A percentile compares a stretch with the other conserved stretches of the same genome.
Evolutionary conservation across 2,329 filamentous ascomycete genomes (phyloP).

Genomic region (Aspergillus transmontanensis): DNA sequence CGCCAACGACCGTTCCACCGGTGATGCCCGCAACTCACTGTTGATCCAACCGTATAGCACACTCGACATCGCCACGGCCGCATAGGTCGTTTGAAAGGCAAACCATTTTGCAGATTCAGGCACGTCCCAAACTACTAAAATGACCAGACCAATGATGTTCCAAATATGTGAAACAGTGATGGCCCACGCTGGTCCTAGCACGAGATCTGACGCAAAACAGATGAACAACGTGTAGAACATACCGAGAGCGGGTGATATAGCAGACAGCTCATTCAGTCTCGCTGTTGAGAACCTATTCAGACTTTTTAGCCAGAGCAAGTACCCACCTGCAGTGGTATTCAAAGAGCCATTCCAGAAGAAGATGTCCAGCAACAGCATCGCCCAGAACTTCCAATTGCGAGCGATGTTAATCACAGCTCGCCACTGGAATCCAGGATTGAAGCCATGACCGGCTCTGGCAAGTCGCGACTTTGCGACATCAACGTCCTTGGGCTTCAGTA

Average conservation of each 20-base stretch:
- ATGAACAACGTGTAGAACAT: slow-evolving; percentile 57
- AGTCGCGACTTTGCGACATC: slow-evolving; percentile 51
- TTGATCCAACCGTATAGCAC: slow-evolving; percentile 62
- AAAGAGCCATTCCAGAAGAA: slow-evolving; percentile 56
- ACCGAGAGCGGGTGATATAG: slow-evolving; percentile 56
- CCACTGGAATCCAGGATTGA: too few species aligned
- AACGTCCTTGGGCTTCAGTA: slow-evolving; percentile 53
- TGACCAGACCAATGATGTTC: slow-evolving; percentile 58
- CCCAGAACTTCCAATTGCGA: too few species aligned
- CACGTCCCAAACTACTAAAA: slow-evolving; percentile 59
- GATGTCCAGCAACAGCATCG: slow-evolving; percentile 49
- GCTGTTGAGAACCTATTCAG: slow-evolving; percentile 49
- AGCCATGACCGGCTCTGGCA: too few species aligned
- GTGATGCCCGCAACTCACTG: slow-evolving; percentile 44
- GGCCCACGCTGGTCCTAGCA: slow-evolving; percentile 53
- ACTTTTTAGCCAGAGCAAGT: slow-evolving; percentile 62
- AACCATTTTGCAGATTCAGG: slow-evolving; percentile 59
- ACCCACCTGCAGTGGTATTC: slow-evolving; percentile 53
- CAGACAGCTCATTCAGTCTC: slow-evolving; percentile 55
- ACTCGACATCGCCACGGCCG: slow-evolving; percentile 55
- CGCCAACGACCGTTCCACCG: slow-evolving; percentile 51
- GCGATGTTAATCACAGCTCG: too few species aligned
- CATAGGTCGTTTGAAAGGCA: slow-evolving; percentile 55
- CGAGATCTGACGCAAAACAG: slow-evolving; percentile 56
- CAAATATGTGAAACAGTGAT: slow-evolving; percentile 55